These are phyloP conservation scores for Begonia fuchsioides DNA, from an alignment of 306 rosid species.

Conservation along the genomic window DNA sequence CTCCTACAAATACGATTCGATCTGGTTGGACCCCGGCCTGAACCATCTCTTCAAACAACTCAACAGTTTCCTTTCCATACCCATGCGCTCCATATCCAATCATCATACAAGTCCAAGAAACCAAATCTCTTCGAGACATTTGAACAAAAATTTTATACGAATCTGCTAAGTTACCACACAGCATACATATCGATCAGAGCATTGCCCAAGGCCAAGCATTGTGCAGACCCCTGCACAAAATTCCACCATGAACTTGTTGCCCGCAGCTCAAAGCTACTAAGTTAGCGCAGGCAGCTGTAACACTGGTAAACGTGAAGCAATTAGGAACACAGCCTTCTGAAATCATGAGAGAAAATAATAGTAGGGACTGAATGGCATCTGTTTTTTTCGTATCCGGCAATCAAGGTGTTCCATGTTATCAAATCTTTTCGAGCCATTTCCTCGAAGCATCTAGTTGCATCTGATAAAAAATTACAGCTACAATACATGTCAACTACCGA, in stretches of 20 bases:
- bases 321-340: slow-evolving; percentile 41
- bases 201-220: slow-evolving; percentile 41
- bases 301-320: slow-evolving; percentile 56
- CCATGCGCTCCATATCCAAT: slow-evolving; percentile 69
- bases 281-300: slow-evolving; percentile 51
- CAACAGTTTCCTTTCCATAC: slow-evolving; percentile 50
- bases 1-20: slow-evolving; percentile 62
- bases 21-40: slow-evolving; percentile 46
- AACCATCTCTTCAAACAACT: slow-evolving; percentile 54
- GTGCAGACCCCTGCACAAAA: slow-evolving; percentile 32
- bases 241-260: slow-evolving; percentile 59
- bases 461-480: slow-evolving; percentile 37
- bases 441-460: slow-evolving; percentile 43
- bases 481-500: slow-evolving; percentile 69
- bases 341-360: slow-evolving; percentile 42
- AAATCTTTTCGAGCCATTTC: slow-evolving; percentile 40
- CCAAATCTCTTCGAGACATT: slow-evolving; percentile 39
- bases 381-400: slow-evolving; percentile 49
- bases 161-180: slow-evolving; percentile 38
- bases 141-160: slow-evolving; percentile 35
- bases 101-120: slow-evolving; percentile 83
- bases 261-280: slow-evolving; percentile 45
- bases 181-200: slow-evolving; percentile 73
- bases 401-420: slow-evolving; percentile 70
- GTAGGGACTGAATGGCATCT: slow-evolving; percentile 39